Evolutionary conservation across 768 basidiomycete species (phyloP).

Genomic region (Myochromella boudieri): DNA sequence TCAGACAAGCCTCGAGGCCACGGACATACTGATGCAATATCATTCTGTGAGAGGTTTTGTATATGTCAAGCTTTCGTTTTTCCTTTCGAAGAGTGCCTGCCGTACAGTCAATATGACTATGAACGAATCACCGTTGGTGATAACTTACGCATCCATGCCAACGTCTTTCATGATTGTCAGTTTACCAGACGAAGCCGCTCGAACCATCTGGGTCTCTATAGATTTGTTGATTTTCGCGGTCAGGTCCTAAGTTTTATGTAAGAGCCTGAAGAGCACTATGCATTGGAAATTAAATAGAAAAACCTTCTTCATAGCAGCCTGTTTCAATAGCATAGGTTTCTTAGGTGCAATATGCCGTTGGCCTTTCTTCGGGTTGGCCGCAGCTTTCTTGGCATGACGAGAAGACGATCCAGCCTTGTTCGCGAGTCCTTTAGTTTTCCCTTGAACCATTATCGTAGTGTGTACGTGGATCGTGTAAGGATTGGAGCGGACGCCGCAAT

Average conservation of each 20-base stretch:
- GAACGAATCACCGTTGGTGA: background rate
- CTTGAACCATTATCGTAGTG: constrained; percentile 63
- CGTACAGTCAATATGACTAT: constrained; percentile 1
- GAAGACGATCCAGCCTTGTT: constrained; percentile 48
- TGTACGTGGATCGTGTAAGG: background rate
- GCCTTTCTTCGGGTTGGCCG: constrained; percentile 78
- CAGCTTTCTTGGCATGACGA: constrained; percentile 64
- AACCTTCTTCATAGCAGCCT: constrained; percentile 79
- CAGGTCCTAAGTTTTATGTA: constrained; percentile 51
- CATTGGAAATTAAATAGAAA: constrained; percentile 9
- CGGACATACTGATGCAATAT: background rate
- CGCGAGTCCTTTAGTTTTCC: constrained; percentile 78
- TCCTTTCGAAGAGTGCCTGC: constrained; percentile 17
- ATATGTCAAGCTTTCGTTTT: constrained; percentile 17
- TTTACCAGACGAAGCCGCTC: constrained; percentile 85
- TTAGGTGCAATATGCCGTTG: constrained; percentile 79
- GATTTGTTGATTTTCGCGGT: constrained; percentile 90
- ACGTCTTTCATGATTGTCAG: constrained; percentile 89
- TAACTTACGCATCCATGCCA: constrained; percentile 41
- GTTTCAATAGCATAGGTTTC: constrained; percentile 69
- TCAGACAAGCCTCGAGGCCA: background rate
- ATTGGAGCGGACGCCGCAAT: background rate
- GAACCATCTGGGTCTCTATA: constrained; percentile 89
- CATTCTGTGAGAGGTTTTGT: background rate
- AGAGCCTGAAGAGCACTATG: background rate